These are phyloP conservation scores for Plasmopara muralis DNA, from an alignment of 352 stramenopile species.

Conservation along the genomic window DNA sequence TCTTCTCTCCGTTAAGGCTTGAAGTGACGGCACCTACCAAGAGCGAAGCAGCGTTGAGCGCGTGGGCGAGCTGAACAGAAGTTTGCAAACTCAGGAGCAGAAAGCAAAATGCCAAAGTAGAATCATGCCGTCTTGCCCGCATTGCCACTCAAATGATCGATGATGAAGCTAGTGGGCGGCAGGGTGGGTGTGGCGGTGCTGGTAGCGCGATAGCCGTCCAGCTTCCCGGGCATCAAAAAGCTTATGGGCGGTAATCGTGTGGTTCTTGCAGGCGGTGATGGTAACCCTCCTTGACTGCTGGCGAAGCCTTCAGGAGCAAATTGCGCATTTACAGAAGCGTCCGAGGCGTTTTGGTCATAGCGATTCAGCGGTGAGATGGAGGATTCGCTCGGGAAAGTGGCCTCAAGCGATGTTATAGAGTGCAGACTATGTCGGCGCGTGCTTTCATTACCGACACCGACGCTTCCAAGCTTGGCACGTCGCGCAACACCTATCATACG, in stretches of 20 bases:
- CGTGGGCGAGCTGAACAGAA: conserved; percentile 5
- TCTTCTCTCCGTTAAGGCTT: conserved; percentile 22
- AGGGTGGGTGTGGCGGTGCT: conserved; percentile 32
- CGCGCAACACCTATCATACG: conserved; percentile 70
- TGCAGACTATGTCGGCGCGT: conserved; percentile 31
- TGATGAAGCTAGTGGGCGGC: conserved; percentile 48
- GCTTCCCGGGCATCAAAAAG: conserved; percentile 63
- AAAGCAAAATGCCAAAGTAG: conserved; percentile 13
- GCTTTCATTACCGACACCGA: conserved; percentile 39
- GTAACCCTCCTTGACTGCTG: conserved; percentile 11
- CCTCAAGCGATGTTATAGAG: conserved; percentile 36
- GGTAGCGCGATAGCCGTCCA: conserved; percentile 50
- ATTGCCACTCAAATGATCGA: conserved; percentile 32
- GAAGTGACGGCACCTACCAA: conserved; percentile 13
- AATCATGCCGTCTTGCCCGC: conserved; percentile 52
- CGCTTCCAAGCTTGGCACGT: conserved; percentile 61
- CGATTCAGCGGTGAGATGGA: conserved; percentile 24
- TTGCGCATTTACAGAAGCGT: conserved; percentile 31
- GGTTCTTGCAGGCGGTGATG: conserved; percentile 15
- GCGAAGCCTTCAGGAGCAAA: conserved; percentile 12
- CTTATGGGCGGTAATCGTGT: conserved; percentile 64
- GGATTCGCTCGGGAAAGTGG: conserved; percentile 28
- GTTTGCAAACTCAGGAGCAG: conserved; percentile 9
- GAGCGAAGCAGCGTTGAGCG: conserved; percentile 7
- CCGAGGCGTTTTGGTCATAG: conserved; percentile 30